Conservation (phyloP, 2,329 filamentous ascomycete species). For the Epichloe elymi region DNA sequence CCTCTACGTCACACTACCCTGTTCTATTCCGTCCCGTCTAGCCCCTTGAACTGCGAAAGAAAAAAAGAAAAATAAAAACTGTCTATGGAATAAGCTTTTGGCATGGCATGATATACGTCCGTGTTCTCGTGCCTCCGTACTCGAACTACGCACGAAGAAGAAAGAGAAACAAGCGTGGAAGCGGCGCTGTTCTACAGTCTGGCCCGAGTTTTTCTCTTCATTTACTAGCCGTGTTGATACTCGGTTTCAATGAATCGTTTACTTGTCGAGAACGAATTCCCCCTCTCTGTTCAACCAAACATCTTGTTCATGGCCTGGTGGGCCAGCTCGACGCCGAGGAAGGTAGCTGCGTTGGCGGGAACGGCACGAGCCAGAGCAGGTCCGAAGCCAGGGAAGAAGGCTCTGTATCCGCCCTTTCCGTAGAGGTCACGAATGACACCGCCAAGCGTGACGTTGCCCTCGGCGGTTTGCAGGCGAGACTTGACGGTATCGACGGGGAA, state of each 20-base stretch:
- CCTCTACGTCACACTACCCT: neutral
- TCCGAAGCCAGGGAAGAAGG: conserved; percentile 95
- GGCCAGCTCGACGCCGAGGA: conserved; percentile 72
- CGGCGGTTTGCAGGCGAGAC: conserved; percentile 80
- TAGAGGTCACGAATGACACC: conserved; percentile 77
- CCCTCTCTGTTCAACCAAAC: conserved; percentile 32
- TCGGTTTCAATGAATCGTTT: no score
- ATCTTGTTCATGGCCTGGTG: conserved; percentile 71
- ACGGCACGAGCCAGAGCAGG: conserved; percentile 87
- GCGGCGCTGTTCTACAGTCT: no score
- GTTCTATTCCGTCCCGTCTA: no score
- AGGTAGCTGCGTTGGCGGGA: conserved; percentile 92
- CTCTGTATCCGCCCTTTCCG: conserved; percentile 65
- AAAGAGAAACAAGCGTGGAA: no score
- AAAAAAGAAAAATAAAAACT: neutral
- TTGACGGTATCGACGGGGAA: conserved; percentile 98
- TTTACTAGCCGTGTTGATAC: no score
- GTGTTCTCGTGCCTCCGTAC: no score
- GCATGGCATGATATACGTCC: no score
- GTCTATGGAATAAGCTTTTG: no score
- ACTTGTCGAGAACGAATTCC: neutral
- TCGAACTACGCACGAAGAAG: no score
- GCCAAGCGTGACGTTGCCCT: conserved; percentile 68
- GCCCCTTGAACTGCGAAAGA: neutral
- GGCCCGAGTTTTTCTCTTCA: no score